phyloP scores from a whole-genome alignment of 345 rosid species.

The Alliaria petiolata region DNA sequence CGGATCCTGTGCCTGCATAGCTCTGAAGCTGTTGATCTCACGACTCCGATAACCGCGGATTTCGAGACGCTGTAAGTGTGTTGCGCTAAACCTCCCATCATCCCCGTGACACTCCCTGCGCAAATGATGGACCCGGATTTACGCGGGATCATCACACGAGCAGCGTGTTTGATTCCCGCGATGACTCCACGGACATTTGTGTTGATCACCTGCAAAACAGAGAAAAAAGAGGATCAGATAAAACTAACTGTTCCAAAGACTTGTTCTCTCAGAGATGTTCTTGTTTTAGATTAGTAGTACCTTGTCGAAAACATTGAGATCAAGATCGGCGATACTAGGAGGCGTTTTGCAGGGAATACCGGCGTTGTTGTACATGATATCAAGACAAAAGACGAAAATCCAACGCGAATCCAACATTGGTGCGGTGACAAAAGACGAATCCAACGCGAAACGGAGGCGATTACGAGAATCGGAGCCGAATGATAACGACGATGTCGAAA shows the following conservation, averaged over 20 bases:
- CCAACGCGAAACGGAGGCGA: too few species aligned
- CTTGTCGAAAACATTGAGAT: constrained; percentile 57
- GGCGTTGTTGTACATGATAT: constrained; percentile 83
- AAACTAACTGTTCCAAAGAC: background rate
- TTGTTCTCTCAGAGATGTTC: background rate
- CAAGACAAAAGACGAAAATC: too few species aligned
- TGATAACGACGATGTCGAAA: too few species aligned
- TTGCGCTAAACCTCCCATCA: constrained; percentile 68
- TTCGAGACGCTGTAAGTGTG: constrained; percentile 67
- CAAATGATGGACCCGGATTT: constrained; percentile 64
- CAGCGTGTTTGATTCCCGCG: constrained; percentile 70
- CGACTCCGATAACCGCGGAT: constrained; percentile 51
- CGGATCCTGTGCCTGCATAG: constrained; percentile 61
- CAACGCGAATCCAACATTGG: too few species aligned
- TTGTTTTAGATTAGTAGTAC: constrained; percentile 2
- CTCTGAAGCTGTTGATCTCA: constrained; percentile 67
- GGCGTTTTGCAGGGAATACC: constrained; percentile 68
- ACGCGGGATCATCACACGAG: constrained; percentile 76
- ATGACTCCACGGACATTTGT: constrained; percentile 74
- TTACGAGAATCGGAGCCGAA: too few species aligned
- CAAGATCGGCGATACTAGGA: constrained; percentile 59
- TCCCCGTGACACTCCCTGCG: constrained; percentile 65
- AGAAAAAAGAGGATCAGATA: background rate
- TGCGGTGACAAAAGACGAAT: too few species aligned
- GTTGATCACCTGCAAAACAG: constrained; percentile 39